A percentile compares a stretch with the other conserved stretches of the same genome.
Conservation (phyloP, 805 yeast species). For the Hagleromyces aurorensis region DNA sequence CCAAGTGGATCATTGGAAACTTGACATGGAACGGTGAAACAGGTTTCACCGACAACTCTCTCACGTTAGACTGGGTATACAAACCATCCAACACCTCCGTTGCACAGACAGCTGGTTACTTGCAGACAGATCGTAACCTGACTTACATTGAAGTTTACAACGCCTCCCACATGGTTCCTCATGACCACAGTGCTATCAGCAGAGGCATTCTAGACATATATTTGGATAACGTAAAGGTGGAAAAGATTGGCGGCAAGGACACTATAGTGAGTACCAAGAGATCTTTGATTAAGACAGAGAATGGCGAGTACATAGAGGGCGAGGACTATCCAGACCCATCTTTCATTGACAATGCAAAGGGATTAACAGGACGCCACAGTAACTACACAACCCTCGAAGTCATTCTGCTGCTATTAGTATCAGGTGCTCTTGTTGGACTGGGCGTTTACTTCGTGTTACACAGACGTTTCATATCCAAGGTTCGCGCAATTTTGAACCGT, state of each 20-base stretch:
- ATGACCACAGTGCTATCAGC: slow-evolving; percentile 62
- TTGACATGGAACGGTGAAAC: slow-evolving; percentile 55
- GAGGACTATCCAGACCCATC: slow-evolving; percentile 4
- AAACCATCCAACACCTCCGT: slow-evolving; percentile 21
- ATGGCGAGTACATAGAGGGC: slow-evolving; percentile 8
- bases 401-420: slow-evolving; percentile 5
- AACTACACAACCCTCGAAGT: slow-evolving; percentile 5
- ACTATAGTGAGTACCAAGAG: slow-evolving; percentile 34
- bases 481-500: slow-evolving; percentile 14
- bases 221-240: slow-evolving; percentile 42
- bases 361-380: slow-evolving; percentile 6
- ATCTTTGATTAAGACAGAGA: slow-evolving; percentile 38
- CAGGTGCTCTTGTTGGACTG: slow-evolving; percentile 7
- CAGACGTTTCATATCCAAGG: slow-evolving; percentile 10
- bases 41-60: slow-evolving; percentile 27
- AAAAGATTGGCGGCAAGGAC: slow-evolving; percentile 45
- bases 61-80: slow-evolving; percentile 37
- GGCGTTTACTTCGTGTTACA: slow-evolving; percentile 9
- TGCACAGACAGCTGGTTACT: slow-evolving; percentile 36
- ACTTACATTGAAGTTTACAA: slow-evolving; percentile 67
- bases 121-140: slow-evolving; percentile 57
- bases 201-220: slow-evolving; percentile 60
- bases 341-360: slow-evolving; percentile 4
- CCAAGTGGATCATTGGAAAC: slow-evolving; percentile 53
- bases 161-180: slow-evolving; percentile 93